Percentiles rank a stretch among this genome's conserved stretches.
phyloP scores from a whole-genome alignment of 1,139 yeast genomes.

The Candida freyschussii region DNA sequence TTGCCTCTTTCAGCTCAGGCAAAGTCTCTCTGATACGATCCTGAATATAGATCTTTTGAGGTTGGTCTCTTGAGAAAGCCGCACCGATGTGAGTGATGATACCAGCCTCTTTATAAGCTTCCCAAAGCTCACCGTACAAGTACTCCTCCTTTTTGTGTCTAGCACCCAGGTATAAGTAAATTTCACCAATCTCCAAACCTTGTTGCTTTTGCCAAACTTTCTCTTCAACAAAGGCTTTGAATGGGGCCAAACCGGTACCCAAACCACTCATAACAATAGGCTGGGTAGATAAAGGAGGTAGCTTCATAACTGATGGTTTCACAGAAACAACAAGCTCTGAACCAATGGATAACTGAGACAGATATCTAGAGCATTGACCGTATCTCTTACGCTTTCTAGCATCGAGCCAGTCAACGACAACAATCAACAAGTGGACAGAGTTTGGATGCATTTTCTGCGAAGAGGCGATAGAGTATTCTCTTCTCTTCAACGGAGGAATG shows the following conservation, averaged over 20 bases:
- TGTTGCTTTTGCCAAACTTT: slow-evolving; percentile 90
- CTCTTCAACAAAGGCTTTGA: slow-evolving; percentile 95
- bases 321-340: slow-evolving; percentile 89
- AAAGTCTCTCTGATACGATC: slow-evolving; percentile 83
- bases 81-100: slow-evolving; percentile 94
- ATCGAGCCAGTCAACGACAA: slow-evolving; percentile 96
- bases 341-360: slow-evolving; percentile 75
- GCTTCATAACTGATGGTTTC: slow-evolving; percentile 95
- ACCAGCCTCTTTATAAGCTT: slow-evolving; percentile 91
- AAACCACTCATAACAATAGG: slow-evolving; percentile 97
- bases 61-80: slow-evolving; percentile 97
- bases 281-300: slow-evolving; percentile 80
- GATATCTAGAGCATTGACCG: slow-evolving; percentile 92
- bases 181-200: slow-evolving; percentile 85
- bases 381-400: slow-evolving; percentile 78
- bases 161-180: slow-evolving; percentile 86
- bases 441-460: slow-evolving; percentile 90
- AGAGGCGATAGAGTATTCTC: slow-evolving; percentile 98
- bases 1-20: slow-evolving; percentile 70
- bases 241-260: slow-evolving; percentile 98
- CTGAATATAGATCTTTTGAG: slow-evolving; percentile 90
- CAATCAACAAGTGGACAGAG: slow-evolving; percentile 86
- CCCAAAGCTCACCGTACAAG: slow-evolving; percentile 95
- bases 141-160: slow-evolving; percentile 96
- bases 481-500: slow-evolving; percentile 85